Evolutionary conservation across 768 basidiomycete genomes (phyloP).

Genomic region (Cyathus striatus): DNA sequence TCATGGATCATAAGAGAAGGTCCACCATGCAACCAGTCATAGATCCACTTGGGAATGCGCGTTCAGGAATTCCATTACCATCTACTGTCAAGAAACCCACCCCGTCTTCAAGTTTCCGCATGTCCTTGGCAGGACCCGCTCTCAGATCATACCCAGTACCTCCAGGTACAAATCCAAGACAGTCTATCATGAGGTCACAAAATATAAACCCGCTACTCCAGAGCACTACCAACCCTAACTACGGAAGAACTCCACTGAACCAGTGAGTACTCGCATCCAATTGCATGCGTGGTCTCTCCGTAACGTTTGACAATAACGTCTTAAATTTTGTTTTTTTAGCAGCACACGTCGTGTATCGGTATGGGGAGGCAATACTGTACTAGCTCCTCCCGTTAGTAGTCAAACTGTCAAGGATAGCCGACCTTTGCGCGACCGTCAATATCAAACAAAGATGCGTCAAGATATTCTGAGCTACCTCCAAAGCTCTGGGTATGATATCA

Average conservation of each 20-base stretch:
- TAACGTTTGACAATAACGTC: not conserved
- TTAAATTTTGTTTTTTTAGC: slow-evolving; percentile 21
- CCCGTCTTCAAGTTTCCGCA: slow-evolving; percentile 46
- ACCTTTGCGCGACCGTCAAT: slow-evolving; percentile 71
- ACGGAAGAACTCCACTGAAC: slow-evolving; percentile 72
- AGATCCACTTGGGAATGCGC: slow-evolving; percentile 43
- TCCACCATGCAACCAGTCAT: slow-evolving; percentile 52
- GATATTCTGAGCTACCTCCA: slow-evolving; percentile 73
- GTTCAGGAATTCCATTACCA: slow-evolving; percentile 71
- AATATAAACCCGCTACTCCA: slow-evolving; percentile 62
- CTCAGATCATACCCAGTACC: slow-evolving; percentile 44
- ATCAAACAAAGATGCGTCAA: slow-evolving; percentile 70
- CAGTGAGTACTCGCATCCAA: slow-evolving; percentile 38
- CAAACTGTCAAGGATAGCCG: slow-evolving; percentile 69
- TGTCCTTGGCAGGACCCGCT: slow-evolving; percentile 78
- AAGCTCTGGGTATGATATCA: slow-evolving; percentile 59
- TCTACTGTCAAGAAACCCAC: slow-evolving; percentile 69
- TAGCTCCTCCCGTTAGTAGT: slow-evolving; percentile 44
- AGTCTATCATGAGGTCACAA: slow-evolving; percentile 67
- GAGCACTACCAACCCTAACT: slow-evolving; percentile 62
- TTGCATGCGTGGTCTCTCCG: not conserved
- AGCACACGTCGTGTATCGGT: slow-evolving; percentile 75
- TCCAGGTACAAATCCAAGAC: slow-evolving; percentile 52
- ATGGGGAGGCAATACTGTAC: slow-evolving; percentile 52
- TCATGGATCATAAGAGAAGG: slow-evolving; percentile 49